Evolutionary conservation across 2,329 filamentous ascomycete genomes (phyloP), one percentile per base, ranked within the genome.

Genomic region (Diaporthe sp.): DNA sequence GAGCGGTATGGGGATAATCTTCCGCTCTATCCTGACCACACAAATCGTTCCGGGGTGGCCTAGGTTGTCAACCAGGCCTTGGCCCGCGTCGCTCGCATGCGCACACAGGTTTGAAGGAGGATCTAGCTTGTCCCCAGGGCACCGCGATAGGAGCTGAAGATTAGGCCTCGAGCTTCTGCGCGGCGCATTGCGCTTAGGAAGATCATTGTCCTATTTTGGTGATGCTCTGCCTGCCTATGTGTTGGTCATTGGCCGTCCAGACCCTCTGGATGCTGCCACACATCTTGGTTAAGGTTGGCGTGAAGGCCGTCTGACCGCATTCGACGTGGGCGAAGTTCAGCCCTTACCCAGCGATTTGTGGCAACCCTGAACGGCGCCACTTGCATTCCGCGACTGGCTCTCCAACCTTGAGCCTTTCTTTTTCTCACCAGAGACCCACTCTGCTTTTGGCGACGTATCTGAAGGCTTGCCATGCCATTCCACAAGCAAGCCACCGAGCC

Each of bases 311-410:
- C 56, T 71, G 70, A 71, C 56, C 37, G 56, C 56, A 37, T 27
- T 44, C 15, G 47, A 30, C 25, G 27, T 42, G 30, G 39, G 30
- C 27, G 30, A 25, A 22, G 19, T 63, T 55, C 27, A 53, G 70
- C 70, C 70, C 70, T 71, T 71, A 63, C 70, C 70, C 70, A 71
- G 44, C 70, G 32, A 63, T 71, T 32, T 37, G 50, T 35, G 30
- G 56, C 32, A 22, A 53, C 44, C 12, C 17, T 71, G n/a, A 32
- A 22, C 42, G 35, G 47, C 50, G 30, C 44, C 44, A 39, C 19
- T 53, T 32, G n/a, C 25, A 53, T 5, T 19, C 53, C 17, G 30
- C n/a, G 44, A 68, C 61, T 51, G 42, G 13, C 7, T 25, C 61
- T 50, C 50, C 61, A 51, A 27, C 27, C 19, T 17, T 30, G 30